Conservation (phyloP, 2,329 filamentous ascomycete species). For the Colletotrichum sp. region DNA sequence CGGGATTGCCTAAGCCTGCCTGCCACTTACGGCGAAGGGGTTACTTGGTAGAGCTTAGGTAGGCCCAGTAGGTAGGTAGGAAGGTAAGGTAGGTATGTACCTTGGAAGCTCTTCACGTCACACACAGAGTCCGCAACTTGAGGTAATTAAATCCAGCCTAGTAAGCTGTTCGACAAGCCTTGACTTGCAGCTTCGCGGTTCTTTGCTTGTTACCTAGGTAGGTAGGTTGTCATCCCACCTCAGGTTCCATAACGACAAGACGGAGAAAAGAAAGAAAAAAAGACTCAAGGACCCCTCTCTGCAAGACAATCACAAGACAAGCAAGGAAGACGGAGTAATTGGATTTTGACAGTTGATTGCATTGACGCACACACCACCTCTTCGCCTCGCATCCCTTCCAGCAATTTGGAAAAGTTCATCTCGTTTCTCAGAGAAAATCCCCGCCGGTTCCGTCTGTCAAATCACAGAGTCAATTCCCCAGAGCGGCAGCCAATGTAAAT, state of each 20-base stretch:
- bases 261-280: not conserved
- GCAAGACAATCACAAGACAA: not conserved
- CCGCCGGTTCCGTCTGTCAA: not conserved
- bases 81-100: too few species aligned
- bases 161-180: not conserved
- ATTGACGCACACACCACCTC: not conserved
- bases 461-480: not conserved
- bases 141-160: not conserved
- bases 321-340: not conserved
- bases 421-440: not conserved
- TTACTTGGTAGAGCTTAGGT: not conserved
- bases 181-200: not conserved
- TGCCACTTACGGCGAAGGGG: not conserved
- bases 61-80: not conserved
- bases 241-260: too few species aligned
- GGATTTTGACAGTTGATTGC: not conserved
- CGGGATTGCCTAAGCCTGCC: not conserved
- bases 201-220: not conserved
- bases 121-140: not conserved
- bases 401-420: slow-evolving; percentile 6
- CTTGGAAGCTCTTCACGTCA: not conserved
- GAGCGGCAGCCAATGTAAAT: slow-evolving; percentile 4
- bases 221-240: not conserved
- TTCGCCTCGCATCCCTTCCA: not conserved
- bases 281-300: not conserved